Base-by-base conservation (phyloP, 176 grass and related monocot genomes). In the Bromus sterilis region DNA sequence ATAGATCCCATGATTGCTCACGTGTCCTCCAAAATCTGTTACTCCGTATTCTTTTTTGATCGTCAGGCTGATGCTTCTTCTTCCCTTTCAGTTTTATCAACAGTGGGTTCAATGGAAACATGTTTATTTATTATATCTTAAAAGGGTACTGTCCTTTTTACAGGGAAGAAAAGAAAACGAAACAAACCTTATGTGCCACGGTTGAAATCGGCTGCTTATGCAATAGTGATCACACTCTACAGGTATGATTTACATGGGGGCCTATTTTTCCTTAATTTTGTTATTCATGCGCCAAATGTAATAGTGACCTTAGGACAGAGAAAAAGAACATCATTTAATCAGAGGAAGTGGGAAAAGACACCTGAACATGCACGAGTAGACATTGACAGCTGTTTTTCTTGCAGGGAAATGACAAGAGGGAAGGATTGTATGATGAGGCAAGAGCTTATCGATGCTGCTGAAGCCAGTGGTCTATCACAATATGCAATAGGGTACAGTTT, bases 371-470 rank as follows among this genome's bases (percentile, higher is more conserved):
- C 28, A 76, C 43, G 26, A 60, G 15, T 6, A 81, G 41, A 43
- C 18, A 64, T 44, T 80, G 25, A 71, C 34, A 34, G 29, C 29
- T 48, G 13, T 35, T 66, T 61, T 26, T 24, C 72, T 4, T 42
- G 53, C 46, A 98, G 95, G 86, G 78, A 66, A 86, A 93, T 89
- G 76, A 37, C 51, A 13, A 80, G 30, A 8, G 88, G 88, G 75
- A 87, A 66, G 20, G 65, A 58, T 63, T 85, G 84, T 86, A 94
- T 94, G 95, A 87, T 82, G 78, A 94, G 86, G 72, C 90, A 93
- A 78, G 92, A 98, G 69, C 86, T 98, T 77, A 94, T 98, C 76
- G 90, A 98, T 89, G 88, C 92, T n/a, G 82, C 92, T 40, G 95
- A 98, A 89, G 88, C 88, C 41, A 98, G 95, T 79, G 92, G 95